Base-by-base conservation (phyloP, 805 yeast genomes). In the Geotrichum ghanense region DNA sequence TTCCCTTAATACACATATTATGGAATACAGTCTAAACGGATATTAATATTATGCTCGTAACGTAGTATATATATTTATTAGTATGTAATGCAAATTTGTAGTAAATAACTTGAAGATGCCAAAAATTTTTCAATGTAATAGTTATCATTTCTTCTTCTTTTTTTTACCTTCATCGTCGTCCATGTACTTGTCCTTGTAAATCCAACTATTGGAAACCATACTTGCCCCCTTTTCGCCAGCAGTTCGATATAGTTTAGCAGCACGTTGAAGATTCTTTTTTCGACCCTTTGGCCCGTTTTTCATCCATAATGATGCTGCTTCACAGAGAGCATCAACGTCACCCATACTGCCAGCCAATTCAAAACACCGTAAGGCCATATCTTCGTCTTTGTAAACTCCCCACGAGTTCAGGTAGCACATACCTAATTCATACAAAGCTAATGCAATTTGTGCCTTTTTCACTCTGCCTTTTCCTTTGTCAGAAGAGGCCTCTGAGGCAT, bases 151-250 rank as follows among this genome's bases (percentile, higher is more conserved):
- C 37, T 31, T 31, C 17, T 31, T 31, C 17, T 31, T 31, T n/a
- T 39, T 39, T 17, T 46, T 39, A 44, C 53, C 47, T 46, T 52
- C 49, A 14, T 46, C 50, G 19, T 45, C 50, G 39, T 61, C 56
- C 64, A 68, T 59, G 56, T 83, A 82, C 65, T 81, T 82, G 42
- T 76, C 77, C 60, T 80, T 82, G 64, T 81, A 77, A 27, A 82
- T 80, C 90, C 90, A 83, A 50, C 79, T 75, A 48, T 81, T 78
- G 0, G 88, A 89, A 22, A 79, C 73, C 47, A 79, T 63, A 52
- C 70, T 73, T 20, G 73, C 73, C 2, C 88, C 88, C 52, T 72
- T 70, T 23, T 70, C 64, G 45, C 79, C 87, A 14, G 85, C 82
- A 25, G 76, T 63, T 39, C 89, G 68, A 48, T 76, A 73, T 80